Evolutionary conservation across 805 yeast genomes (phyloP).

Genomic region (Wickerhamiella sergipiensis): DNA sequence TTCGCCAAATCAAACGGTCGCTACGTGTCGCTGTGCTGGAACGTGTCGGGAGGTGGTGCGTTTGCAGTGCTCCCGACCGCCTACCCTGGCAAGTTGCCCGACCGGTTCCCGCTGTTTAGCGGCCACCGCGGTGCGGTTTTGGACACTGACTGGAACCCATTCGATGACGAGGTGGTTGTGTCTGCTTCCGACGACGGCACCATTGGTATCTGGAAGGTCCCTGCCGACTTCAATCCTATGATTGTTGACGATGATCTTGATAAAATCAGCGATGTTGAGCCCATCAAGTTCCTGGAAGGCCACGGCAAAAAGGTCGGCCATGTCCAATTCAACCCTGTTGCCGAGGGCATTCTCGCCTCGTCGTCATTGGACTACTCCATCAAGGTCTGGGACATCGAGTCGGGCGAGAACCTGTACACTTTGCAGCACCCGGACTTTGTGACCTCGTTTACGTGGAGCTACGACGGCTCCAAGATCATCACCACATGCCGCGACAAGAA

Average conservation of each 20-base stretch:
- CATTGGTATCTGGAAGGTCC: conserved; percentile 78
- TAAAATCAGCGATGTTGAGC: conserved; percentile 53
- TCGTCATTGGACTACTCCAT: conserved; percentile 84
- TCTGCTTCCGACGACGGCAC: conserved; percentile 77
- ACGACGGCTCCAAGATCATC: conserved; percentile 75
- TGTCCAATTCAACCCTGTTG: conserved; percentile 78
- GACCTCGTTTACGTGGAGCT: conserved; percentile 84
- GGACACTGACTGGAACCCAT: conserved; percentile 94
- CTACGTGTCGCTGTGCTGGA: conserved; percentile 81
- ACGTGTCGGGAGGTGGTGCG: conserved; percentile 94
- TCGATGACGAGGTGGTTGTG: conserved; percentile 57
- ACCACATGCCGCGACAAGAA: conserved; percentile 86
- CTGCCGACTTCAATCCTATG: conserved; percentile 66
- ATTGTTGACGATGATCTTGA: conserved; percentile 30
- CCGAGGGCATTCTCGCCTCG: conserved; percentile 74
- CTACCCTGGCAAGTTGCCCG: conserved; percentile 89
- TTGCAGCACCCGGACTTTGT: conserved; percentile 81
- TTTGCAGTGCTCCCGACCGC: conserved; percentile 81
- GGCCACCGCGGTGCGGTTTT: conserved; percentile 93
- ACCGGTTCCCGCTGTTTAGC: conserved; percentile 79
- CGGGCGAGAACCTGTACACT: conserved; percentile 56
- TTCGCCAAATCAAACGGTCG: conserved; percentile 76
- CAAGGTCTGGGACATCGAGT: conserved; percentile 77
- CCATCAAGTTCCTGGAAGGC: conserved; percentile 60
- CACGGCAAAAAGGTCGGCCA: conserved; percentile 92